A percentile compares a stretch with the other conserved stretches of the same genome.
Conservation (phyloP, 139 green algal genomes). For the Tetraselmis striata region DNA sequence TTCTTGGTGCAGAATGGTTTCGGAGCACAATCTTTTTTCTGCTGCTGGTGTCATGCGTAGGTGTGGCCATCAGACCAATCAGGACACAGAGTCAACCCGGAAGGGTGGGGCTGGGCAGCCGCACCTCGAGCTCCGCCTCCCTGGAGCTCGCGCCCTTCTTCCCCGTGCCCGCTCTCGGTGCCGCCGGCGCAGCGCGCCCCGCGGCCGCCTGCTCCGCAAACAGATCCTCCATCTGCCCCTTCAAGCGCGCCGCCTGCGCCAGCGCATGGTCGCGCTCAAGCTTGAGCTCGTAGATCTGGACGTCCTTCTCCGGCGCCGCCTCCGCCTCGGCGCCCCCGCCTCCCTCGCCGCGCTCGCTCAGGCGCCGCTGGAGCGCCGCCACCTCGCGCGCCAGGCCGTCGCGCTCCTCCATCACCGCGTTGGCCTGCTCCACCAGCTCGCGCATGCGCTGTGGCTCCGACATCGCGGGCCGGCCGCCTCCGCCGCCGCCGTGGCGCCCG, state of each 20-base stretch:
- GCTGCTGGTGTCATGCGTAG: too few relatives aligned
- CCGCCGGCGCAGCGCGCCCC: neutral
- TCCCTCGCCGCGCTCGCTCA: neutral
- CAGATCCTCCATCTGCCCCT: constrained; percentile 34
- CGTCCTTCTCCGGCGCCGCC: neutral
- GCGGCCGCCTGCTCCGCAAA: constrained; percentile 17
- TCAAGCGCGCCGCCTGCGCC: constrained; percentile 30
- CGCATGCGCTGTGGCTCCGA: constrained; percentile 11
- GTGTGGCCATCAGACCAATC: too few relatives aligned
- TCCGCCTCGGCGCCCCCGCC: neutral
- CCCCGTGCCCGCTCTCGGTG: neutral
- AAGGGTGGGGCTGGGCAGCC: too few relatives aligned
- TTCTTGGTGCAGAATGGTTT: too few relatives aligned
- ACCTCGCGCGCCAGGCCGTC: constrained; percentile 30
- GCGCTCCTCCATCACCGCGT: constrained; percentile 18
- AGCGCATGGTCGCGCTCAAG: constrained; percentile 48
- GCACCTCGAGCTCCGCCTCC: constrained; percentile 42
- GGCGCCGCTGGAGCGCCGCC: neutral
- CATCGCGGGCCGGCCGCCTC: constrained; percentile 2
- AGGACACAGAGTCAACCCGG: too few relatives aligned
- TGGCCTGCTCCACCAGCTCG: constrained; percentile 37
- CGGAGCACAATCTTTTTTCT: too few relatives aligned
- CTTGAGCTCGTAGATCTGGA: constrained; percentile 34
- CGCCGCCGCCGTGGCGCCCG: neutral
- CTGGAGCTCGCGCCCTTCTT: constrained; percentile 4